Base-by-base conservation (phyloP, 2,329 filamentous ascomycete genomes). In the Neofusicoccum cordaticola region DNA sequence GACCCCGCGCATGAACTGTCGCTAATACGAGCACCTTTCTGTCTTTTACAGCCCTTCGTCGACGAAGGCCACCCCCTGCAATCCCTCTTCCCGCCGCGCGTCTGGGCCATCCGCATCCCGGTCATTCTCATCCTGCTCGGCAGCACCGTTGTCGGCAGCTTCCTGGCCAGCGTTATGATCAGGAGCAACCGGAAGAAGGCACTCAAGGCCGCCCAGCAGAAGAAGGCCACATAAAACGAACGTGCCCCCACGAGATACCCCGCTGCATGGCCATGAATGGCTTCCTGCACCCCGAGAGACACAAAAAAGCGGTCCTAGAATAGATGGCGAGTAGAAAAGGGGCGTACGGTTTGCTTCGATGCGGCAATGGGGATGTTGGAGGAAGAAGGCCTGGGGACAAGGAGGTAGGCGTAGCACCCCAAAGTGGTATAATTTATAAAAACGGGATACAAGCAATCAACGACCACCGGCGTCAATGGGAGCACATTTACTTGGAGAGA, bases 81-180 rank as follows among this genome's bases (percentile, higher is more conserved):
- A 77, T 90, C 90, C 77, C 85, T 98, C 82, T 99, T 99, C 83
- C 95, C 92, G 67, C 94, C 94, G 52, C 93, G 95, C 78, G 93
- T 97, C 77, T 99, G 95, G 95, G 95, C 95, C 67, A 97, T 99
- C 77, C 93, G 95, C 78, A 95, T 99, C 74, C 95, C 95, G 71
- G 94, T 99, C 72, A 97, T 99, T 77, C 88, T 99, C 71, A 90
- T 97, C 68, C 88, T 99, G 52, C 85, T 99, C 70, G 93, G 90
- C 69, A 93, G 90, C 66, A 93, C 95, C 66, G 93, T 99, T 66
- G 94, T 99, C 67, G 95, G 95, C 68, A 96, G 92, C 66, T 99
- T 99, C 84, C 85, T 99, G 71, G 90, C 91, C 73, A 89, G 97
- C 75, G 94, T 99, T 75, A 99, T 99, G 95, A 98, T 99, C 82